These are phyloP conservation scores for Phytophthora chlamydospora DNA, from an alignment of 352 stramenopile species.

Conservation along the genomic window DNA sequence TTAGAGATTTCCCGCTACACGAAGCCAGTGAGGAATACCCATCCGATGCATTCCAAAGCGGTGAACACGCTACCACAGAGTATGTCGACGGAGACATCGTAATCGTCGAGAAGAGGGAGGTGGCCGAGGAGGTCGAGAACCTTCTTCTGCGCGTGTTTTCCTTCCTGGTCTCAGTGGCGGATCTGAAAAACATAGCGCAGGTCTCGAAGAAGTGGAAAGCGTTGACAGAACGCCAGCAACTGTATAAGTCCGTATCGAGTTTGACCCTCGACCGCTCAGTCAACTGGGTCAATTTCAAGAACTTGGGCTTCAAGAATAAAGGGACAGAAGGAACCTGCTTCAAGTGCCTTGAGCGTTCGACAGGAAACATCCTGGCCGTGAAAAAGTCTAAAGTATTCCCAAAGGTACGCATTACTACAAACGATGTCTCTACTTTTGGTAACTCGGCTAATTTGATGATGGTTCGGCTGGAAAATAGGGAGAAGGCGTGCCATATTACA, in stretches of 20 bases:
- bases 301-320: slow-evolving; percentile 85
- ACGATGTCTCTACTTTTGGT: background rate
- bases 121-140: slow-evolving; percentile 16
- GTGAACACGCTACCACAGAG: too few relatives aligned
- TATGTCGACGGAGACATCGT: too few relatives aligned
- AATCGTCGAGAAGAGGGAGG: too few relatives aligned
- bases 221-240: slow-evolving; percentile 53
- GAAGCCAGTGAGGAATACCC: too few relatives aligned
- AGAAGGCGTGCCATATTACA: slow-evolving; percentile 91
- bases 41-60: too few relatives aligned
- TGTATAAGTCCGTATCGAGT: slow-evolving; percentile 58
- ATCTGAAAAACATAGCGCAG: slow-evolving; percentile 62
- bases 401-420: slow-evolving; percentile 38
- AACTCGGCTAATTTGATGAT: background rate
- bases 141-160: slow-evolving; percentile 82
- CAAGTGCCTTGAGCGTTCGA: slow-evolving; percentile 77
- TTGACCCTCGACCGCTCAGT: slow-evolving; percentile 63
- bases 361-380: slow-evolving; percentile 76
- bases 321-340: slow-evolving; percentile 83
- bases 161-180: slow-evolving; percentile 61
- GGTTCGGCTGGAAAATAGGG: slow-evolving; percentile 35
- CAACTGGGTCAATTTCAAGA: slow-evolving; percentile 83
- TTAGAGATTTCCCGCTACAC: too few relatives aligned
- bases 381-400: slow-evolving; percentile 80
- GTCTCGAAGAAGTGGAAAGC: slow-evolving; percentile 69